Evolutionary conservation across 176 grass and related monocot species (phyloP).

Genomic region (Oryza meyeriana): DNA sequence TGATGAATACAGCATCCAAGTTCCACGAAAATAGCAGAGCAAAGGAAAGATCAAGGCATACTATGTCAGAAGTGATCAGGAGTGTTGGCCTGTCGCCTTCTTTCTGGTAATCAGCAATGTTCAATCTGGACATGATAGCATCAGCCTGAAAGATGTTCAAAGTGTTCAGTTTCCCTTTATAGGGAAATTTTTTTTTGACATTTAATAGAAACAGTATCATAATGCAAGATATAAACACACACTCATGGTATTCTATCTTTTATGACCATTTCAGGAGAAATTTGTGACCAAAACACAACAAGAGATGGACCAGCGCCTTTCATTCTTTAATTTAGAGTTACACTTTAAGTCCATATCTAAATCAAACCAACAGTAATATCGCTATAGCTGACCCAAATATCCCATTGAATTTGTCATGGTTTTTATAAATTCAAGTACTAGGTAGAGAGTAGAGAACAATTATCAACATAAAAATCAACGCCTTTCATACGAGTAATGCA

Average conservation of each 20-base stretch:
- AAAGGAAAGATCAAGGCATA: constrained; percentile 46
- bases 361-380: background rate
- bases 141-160: constrained; percentile 65
- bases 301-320: background rate
- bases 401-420: background rate
- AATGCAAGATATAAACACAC: background rate
- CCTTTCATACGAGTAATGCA: background rate
- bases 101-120: constrained; percentile 62
- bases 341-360: background rate
- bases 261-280: background rate
- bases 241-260: background rate
- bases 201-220: background rate
- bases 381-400: background rate
- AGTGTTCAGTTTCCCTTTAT: background rate
- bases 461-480: background rate
- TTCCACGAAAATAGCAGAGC: background rate
- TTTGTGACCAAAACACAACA: background rate
- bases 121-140: constrained; percentile 83
- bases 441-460: background rate
- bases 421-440: background rate
- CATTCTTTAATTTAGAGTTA: background rate
- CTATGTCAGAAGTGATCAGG: constrained; percentile 94
- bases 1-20: background rate
- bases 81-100: constrained; percentile 56
- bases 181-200: background rate